phyloP scores from a whole-genome alignment of 2,329 filamentous ascomycete genomes.

The Nemania serpens region DNA sequence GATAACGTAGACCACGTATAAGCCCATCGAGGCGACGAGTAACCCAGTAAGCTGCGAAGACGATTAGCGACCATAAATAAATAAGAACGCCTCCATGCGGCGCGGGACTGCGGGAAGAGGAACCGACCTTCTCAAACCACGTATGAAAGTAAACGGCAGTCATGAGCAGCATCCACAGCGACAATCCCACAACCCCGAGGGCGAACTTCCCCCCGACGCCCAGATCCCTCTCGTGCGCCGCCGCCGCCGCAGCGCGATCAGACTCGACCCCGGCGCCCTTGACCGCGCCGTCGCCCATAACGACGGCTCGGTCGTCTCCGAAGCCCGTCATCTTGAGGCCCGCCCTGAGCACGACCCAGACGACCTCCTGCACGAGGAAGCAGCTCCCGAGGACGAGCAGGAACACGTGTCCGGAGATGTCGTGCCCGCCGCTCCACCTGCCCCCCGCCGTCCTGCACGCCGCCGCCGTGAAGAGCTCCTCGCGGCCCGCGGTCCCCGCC shows the following conservation, averaged over 20 bases:
- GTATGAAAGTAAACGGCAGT: constrained; percentile 98
- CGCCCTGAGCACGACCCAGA: constrained; percentile 58
- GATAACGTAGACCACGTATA: constrained; percentile 35
- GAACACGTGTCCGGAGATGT: constrained; percentile 95
- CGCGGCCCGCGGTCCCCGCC: constrained; percentile 52
- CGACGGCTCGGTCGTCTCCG: constrained; percentile 67
- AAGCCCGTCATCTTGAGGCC: constrained; percentile 45
- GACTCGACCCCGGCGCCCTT: constrained; percentile 61
- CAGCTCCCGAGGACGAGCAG: constrained; percentile 83
- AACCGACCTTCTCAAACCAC: constrained; percentile 89
- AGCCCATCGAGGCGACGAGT: constrained; percentile 31
- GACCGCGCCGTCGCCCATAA: constrained; percentile 68
- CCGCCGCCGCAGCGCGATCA: constrained; percentile 30
- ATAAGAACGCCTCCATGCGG: too few species aligned
- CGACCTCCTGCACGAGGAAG: constrained; percentile 80
- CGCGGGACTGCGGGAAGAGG: not conserved
- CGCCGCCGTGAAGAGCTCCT: constrained; percentile 68
- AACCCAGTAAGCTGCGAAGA: constrained; percentile 29
- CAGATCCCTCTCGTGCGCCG: constrained; percentile 43
- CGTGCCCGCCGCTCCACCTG: constrained; percentile 88
- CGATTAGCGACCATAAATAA: constrained; percentile 16
- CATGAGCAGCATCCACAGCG: constrained; percentile 97
- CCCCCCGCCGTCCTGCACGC: constrained; percentile 85
- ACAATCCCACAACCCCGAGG: constrained; percentile 68
- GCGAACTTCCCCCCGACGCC: constrained; percentile 61